Evolutionary conservation across 306 rosid genomes (phyloP).

Genomic region (Cicer arietinum): DNA sequence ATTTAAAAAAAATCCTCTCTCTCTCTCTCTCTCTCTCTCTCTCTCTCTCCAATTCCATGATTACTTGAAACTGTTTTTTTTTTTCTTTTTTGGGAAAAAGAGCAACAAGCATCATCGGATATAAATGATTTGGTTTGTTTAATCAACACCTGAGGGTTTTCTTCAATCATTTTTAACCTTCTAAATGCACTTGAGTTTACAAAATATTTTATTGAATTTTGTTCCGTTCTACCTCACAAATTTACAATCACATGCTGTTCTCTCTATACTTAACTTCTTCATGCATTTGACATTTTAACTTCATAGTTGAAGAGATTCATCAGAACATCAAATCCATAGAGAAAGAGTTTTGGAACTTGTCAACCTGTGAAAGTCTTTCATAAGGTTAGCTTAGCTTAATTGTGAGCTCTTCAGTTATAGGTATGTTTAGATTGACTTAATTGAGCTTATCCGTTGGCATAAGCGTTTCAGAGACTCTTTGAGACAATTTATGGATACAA

Average conservation of each 20-base stretch:
- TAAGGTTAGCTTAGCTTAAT: neutral
- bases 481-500: too few species aligned
- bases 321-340: conserved; percentile 39
- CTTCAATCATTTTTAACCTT: conserved; percentile 25
- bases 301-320: conserved; percentile 52
- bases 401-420: neutral
- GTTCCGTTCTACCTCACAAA: too few species aligned
- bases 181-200: conserved; percentile 50
- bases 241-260: too few species aligned
- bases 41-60: conserved; percentile 39
- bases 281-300: conserved; percentile 68
- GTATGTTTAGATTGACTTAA: too few species aligned
- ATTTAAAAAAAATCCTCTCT: conserved; percentile 49
- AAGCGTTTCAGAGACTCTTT: too few species aligned
- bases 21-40: conserved; percentile 37
- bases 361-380: too few species aligned
- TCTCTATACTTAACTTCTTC: conserved; percentile 23
- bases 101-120: conserved; percentile 15
- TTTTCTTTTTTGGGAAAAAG: neutral
- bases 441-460: too few species aligned
- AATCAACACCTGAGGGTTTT: conserved; percentile 34
- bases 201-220: too few species aligned
- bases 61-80: conserved; percentile 41
- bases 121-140: conserved; percentile 15
- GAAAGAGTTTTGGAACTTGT: too few species aligned